Base-by-base conservation (phyloP, 257 asterid genomes). In the Orobanche coerulescens region DNA sequence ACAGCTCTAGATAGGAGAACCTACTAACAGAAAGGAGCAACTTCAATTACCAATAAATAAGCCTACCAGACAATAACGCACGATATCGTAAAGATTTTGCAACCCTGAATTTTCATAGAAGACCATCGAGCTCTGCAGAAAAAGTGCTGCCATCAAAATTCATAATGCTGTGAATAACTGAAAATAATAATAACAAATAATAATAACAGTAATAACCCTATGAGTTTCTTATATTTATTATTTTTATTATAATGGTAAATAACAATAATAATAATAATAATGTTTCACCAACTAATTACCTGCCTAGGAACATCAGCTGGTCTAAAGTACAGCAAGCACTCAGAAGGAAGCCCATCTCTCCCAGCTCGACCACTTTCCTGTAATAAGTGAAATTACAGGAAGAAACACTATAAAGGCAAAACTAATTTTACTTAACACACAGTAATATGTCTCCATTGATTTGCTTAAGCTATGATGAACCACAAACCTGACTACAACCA, bases 311-410 rank as follows among this genome's bases (percentile, higher is more conserved):
- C 95, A 80, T 92, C 98, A 51, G 87, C 95, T 50, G 95, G 95
- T 64, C 97, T 81, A 76, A 88, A 92, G 81, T 73, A 92, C 33
- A 92, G 85, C 75, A 92, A 66, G 59, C 98, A 92, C 71, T 92
- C 98, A 30, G 98, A 88, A 73, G 97, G 95, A 78, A 92, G 98
- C 46, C 97, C 98, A 67, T 92, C 97, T 76, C 98, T 79, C 73
- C 98, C 98, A 53, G 98, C 98, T 66, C 98, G 84, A 52, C 98
- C 98, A 82, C 98, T 92, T 79, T 92, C 98, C 98, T 92, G 79
- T 24, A 68, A 71, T 46, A 71, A 31, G 58, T 59, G 63, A 78
- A 48, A 71, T 51, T 70, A 72, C 11, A 53, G 6, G 57, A 18
- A 70, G 65, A 64, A 69, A 72, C 61, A 58, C 66, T 66, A 33